These are phyloP conservation scores for Sugiyamaella smithiae DNA, from an alignment of 805 yeast genomes.

Conservation along the genomic window DNA sequence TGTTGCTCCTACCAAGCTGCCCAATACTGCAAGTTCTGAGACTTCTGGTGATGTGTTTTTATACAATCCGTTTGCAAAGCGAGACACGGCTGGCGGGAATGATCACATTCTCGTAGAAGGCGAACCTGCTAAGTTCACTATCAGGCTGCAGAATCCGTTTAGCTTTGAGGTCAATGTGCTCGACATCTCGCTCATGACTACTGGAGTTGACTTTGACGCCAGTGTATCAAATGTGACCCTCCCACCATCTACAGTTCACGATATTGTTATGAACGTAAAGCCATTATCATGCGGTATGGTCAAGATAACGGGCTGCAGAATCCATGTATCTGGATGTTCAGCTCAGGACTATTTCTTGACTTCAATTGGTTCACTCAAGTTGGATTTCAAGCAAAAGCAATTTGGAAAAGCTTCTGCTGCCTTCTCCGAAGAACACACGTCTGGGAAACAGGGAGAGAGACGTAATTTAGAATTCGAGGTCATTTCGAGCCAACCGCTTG, in stretches of 20 bases:
- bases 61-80: conserved; percentile 52
- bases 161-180: conserved; percentile 65
- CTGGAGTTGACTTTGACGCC: conserved; percentile 25
- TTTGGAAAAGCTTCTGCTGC: conserved; percentile 14
- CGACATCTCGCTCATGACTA: conserved; percentile 29
- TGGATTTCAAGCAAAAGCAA: conserved; percentile 31
- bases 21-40: background rate
- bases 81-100: conserved; percentile 15
- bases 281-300: conserved; percentile 49
- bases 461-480: conserved; percentile 37
- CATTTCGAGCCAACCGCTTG: conserved; percentile 56
- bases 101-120: conserved; percentile 48
- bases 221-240: conserved; percentile 26
- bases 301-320: conserved; percentile 48
- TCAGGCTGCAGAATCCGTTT: conserved; percentile 75
- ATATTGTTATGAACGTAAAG: conserved; percentile 23
- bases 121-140: conserved; percentile 56
- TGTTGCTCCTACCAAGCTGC: conserved; percentile 1
- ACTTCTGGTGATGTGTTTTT: conserved; percentile 38
- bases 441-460: too few relatives aligned
- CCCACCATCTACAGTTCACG: conserved; percentile 28
- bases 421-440: background rate
- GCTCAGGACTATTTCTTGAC: conserved; percentile 38
- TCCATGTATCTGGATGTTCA: conserved; percentile 51
- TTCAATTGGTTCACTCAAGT: conserved; percentile 1